Evolutionary conservation across 2,329 filamentous ascomycete species (phyloP).

Genomic region (Ophiostoma novo-ulmi): DNA sequence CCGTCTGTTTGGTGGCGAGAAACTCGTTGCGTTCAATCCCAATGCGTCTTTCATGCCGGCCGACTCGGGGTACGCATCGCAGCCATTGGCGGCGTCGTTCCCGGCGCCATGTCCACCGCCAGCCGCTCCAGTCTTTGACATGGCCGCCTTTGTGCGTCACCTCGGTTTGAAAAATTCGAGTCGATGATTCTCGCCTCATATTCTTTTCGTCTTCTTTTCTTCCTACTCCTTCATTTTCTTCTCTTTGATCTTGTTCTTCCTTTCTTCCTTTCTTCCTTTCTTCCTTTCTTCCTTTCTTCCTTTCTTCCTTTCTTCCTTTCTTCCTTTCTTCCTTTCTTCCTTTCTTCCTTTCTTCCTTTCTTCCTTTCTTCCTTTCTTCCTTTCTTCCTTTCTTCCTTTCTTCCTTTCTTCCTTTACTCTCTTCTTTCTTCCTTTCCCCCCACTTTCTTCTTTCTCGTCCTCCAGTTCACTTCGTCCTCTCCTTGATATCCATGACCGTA

Average conservation of each 20-base stretch:
- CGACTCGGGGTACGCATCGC: background rate
- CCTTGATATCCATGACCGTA: background rate
- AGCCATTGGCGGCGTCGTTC: background rate
- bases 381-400: background rate
- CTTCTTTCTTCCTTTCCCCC: background rate
- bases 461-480: background rate
- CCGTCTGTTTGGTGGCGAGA: conserved; percentile 1
- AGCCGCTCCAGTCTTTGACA: conserved; percentile 1
- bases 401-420: background rate
- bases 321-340: background rate
- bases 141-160: conserved; percentile 14
- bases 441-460: too few species aligned
- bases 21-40: background rate
- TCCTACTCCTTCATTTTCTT: background rate
- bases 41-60: conserved; percentile 1
- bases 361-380: background rate
- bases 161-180: background rate
- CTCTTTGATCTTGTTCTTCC: background rate
- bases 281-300: background rate
- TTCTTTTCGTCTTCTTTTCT: background rate
- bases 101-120: background rate
- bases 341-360: background rate
- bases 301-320: background rate
- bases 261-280: background rate
- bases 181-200: background rate